Evolutionary conservation across 768 basidiomycete genomes (phyloP).

Genomic region (Chalciporus piperatus): DNA sequence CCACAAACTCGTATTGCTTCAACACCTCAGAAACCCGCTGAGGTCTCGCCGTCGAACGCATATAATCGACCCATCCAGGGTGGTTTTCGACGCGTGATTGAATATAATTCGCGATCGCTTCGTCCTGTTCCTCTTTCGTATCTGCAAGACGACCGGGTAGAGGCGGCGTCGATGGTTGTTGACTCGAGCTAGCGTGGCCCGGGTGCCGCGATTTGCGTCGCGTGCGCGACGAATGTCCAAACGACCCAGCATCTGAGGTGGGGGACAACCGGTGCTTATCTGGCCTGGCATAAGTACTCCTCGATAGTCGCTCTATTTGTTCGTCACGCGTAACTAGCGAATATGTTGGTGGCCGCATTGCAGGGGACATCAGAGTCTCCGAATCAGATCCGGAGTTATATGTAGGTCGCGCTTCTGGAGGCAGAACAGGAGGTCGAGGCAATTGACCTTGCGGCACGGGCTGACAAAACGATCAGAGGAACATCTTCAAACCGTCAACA

Average conservation of each 20-base stretch:
- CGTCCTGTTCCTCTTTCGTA: conserved; percentile 39
- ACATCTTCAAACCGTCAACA: background rate
- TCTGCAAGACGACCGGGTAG: conserved; percentile 30
- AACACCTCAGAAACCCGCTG: conserved; percentile 42
- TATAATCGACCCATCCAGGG: conserved; percentile 44
- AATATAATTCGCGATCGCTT: conserved; percentile 43
- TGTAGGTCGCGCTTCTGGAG: conserved; percentile 6
- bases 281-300: conserved; percentile 14
- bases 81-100: conserved; percentile 43
- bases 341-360: conserved; percentile 5
- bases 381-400: conserved; percentile 22
- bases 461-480: conserved; percentile 9
- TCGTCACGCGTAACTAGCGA: conserved; percentile 25
- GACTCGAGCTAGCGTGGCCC: background rate
- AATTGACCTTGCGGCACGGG: conserved; percentile 26
- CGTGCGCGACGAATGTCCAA: conserved; percentile 14
- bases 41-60: conserved; percentile 39
- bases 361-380: conserved; percentile 4
- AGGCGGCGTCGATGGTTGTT: conserved; percentile 20
- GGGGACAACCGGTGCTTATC: conserved; percentile 12
- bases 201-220: conserved; percentile 4
- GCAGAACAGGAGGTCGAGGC: conserved; percentile 19
- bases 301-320: conserved; percentile 27
- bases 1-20: conserved; percentile 51
- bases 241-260: conserved; percentile 17